A percentile compares a stretch with the other conserved stretches of the same genome.
phyloP scores from a whole-genome alignment of 768 basidiomycete species.

The Pleurotus tuber-regium region DNA sequence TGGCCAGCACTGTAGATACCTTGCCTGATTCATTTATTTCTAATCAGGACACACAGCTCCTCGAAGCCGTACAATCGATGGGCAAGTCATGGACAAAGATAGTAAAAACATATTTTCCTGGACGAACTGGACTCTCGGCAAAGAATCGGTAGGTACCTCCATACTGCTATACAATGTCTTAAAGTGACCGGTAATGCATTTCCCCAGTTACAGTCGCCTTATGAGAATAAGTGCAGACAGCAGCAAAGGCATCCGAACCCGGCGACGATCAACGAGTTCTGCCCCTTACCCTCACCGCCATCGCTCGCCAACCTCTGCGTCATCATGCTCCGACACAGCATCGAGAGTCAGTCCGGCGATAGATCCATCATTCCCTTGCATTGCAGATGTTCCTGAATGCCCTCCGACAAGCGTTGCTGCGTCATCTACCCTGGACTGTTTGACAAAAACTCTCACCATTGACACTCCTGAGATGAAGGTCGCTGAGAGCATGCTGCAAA shows the following conservation, averaged over 20 bases:
- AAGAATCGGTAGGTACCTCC: constrained; percentile 56
- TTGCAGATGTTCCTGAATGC: constrained; percentile 5
- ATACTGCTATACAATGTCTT: no score
- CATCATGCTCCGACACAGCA: constrained; percentile 2
- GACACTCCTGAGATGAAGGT: neutral
- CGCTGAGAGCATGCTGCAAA: no score
- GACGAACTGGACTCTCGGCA: constrained; percentile 55
- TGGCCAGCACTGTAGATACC: neutral
- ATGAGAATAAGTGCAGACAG: neutral
- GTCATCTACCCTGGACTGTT: neutral
- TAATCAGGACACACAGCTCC: constrained; percentile 47
- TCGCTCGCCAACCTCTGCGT: constrained; percentile 5
- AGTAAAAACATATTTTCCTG: constrained; percentile 59
- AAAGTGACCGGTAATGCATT: no score
- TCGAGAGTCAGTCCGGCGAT: constrained; percentile 3
- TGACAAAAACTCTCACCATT: neutral
- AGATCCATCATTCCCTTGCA: constrained; percentile 6
- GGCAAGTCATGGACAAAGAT: constrained; percentile 65
- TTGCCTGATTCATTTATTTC: constrained; percentile 9
- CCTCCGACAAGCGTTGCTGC: neutral
- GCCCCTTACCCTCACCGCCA: constrained; percentile 1
- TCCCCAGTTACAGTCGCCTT: constrained; percentile 7
- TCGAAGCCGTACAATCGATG: constrained; percentile 52
- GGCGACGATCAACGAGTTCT: constrained; percentile 2
- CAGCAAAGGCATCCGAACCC: constrained; percentile 5